A percentile compares a stretch with the other conserved stretches of the same genome.
phyloP scores from a whole-genome alignment of 805 yeast species.

The Brettanomyces nanus region DNA sequence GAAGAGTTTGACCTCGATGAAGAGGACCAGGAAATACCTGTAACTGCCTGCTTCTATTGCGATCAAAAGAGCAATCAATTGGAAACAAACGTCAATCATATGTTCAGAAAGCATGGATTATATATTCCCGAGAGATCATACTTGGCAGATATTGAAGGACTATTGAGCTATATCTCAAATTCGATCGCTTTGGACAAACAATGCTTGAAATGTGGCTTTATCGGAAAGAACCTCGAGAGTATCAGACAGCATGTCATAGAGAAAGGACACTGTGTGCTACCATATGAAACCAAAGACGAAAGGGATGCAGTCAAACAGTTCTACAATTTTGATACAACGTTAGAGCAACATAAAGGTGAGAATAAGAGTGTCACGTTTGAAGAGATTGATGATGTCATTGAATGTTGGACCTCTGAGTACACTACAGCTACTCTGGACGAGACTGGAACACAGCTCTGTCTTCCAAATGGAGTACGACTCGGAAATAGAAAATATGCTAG shows the following conservation, averaged over 20 bases:
- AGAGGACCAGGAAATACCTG: slow-evolving; percentile 23
- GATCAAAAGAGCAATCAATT: slow-evolving; percentile 30
- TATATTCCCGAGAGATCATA: slow-evolving; percentile 78
- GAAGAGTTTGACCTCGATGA: slow-evolving; percentile 9
- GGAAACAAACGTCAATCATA: slow-evolving; percentile 53
- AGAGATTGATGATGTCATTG: slow-evolving; percentile 25
- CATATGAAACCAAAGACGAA: slow-evolving; percentile 76
- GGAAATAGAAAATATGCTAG: slow-evolving; percentile 73
- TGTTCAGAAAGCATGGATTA: slow-evolving; percentile 74
- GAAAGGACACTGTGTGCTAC: slow-evolving; percentile 83
- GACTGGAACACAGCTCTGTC: slow-evolving; percentile 51
- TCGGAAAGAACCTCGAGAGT: slow-evolving; percentile 72
- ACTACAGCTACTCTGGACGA: slow-evolving; percentile 24
- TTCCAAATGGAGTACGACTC: slow-evolving; percentile 70
- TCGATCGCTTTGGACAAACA: slow-evolving; percentile 69
- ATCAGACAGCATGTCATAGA: slow-evolving; percentile 78
- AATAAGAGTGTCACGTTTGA: slow-evolving; percentile 19
- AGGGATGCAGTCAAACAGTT: slow-evolving; percentile 59
- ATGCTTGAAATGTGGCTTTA: slow-evolving; percentile 74
- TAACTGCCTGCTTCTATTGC: slow-evolving; percentile 43
- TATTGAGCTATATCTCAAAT: slow-evolving; percentile 65
- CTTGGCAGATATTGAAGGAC: slow-evolving; percentile 59
- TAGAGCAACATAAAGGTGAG: slow-evolving; percentile 3
- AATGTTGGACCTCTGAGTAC: slow-evolving; percentile 12
- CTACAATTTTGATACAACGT: slow-evolving; percentile 54